Evolutionary conservation across 2,329 filamentous ascomycete species (phyloP), one percentile per base, ranked within the genome.

Genomic region (Neopestalotiopsis clavispora): DNA sequence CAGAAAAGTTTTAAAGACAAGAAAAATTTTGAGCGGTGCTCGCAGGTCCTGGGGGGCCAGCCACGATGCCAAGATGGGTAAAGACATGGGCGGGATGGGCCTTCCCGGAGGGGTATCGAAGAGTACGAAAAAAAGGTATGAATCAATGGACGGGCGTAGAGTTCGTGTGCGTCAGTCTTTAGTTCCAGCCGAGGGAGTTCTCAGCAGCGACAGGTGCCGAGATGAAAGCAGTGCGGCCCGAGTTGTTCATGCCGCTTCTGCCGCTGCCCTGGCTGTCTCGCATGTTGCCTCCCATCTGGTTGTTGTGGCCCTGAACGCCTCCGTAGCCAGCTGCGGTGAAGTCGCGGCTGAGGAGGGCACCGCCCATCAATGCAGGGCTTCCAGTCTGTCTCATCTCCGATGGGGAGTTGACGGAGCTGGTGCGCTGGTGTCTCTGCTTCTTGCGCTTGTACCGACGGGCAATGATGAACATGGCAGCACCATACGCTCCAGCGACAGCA

Each of bases 151-250:
- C 74, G 71, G 69, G 75, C 74, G 75, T 79, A 72, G 70, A 75
- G 70, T 71, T 80, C 78, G 75, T 80, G 71, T 74, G 72, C 69
- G 69, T 72, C 72, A 68, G 65, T 28, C 63, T 74, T 90, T 87
- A 98, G 85, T 97, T 97, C 95, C 95, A 98, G 76, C 95, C 95
- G 73, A 98, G 88, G 65, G 94, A 97, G 86, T 98, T 98, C 84
- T 97, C 94, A 3, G 94, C 92, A 80, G 95, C 95, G 72, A 97
- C 92, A 3, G 95, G 95, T 42, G 94, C 93, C 71, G 93, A 97
- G 79, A 98, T 97, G 81, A 91, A 85, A 58, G 86, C 86, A 3
- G 86, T 89, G 62, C 87, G 84, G 28, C 81, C 86, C 52, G 86
- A 89, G 79, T 84, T 84, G 74, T 82, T 82, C 79, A 82, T 84